Percentiles rank a stretch among this genome's conserved stretches.
Conservation (phyloP, 768 basidiomycete species). For the Kwoniella europaea region DNA sequence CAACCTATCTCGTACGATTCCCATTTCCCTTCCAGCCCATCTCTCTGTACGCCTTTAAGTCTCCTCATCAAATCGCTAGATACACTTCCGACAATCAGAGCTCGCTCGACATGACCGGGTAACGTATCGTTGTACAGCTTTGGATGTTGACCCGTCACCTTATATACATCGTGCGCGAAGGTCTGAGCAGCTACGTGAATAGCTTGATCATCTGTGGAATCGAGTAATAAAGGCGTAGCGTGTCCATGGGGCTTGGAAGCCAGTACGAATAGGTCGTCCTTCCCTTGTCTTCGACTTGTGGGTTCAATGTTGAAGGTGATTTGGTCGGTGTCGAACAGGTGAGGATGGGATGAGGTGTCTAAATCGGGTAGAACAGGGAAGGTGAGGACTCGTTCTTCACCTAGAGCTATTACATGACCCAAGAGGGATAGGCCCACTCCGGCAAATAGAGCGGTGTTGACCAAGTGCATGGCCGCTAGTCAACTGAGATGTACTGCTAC, state of each 20-base stretch:
- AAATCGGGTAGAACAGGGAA: constrained; percentile 14
- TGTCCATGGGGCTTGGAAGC: constrained; percentile 18
- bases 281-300: neutral
- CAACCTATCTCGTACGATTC: constrained; percentile 67
- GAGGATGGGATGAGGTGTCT: neutral
- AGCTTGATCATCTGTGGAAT: constrained; percentile 44
- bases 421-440: constrained; percentile 11
- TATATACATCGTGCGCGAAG: constrained; percentile 68
- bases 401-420: constrained; percentile 14
- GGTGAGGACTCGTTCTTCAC: constrained; percentile 21
- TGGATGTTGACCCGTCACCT: constrained; percentile 66
- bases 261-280: constrained; percentile 8
- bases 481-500: neutral
- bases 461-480: constrained; percentile 3
- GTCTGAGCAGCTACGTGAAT: constrained; percentile 63
- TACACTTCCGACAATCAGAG: constrained; percentile 70
- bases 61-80: constrained; percentile 66
- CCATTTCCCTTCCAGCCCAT: constrained; percentile 69
- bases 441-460: neutral
- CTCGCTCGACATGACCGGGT: constrained; percentile 44
- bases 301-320: neutral
- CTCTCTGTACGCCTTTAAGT: constrained; percentile 65
- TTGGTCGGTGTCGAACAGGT: neutral
- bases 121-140: constrained; percentile 65
- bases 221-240: constrained; percentile 36